Percentiles rank a stretch among this genome's conserved stretches.
Conservation (phyloP, 139 green algal genomes). For the Auxenochlorella pyrenoidosa region DNA sequence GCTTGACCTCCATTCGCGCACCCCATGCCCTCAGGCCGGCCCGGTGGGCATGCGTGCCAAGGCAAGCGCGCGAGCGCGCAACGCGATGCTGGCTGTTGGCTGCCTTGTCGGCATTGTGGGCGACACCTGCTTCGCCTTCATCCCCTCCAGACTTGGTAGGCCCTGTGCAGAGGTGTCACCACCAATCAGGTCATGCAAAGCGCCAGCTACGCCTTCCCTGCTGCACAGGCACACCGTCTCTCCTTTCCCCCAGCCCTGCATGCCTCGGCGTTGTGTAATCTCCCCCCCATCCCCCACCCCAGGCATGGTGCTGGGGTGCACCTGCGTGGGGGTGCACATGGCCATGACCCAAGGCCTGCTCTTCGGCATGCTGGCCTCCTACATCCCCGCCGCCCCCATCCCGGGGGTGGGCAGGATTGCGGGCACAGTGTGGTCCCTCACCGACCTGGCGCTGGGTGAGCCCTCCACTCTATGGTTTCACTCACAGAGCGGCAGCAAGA, state of each 20-base stretch:
- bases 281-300: too few relatives aligned
- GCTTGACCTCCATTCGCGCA: neutral
- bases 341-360: conserved; percentile 79
- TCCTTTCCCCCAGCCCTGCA: too few relatives aligned
- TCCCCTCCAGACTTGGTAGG: conserved; percentile 32
- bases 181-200: neutral
- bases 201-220: neutral
- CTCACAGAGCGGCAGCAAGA: too few relatives aligned
- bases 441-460: conserved; percentile 5
- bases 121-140: conserved; percentile 64
- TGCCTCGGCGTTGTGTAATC: too few relatives aligned
- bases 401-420: conserved; percentile 75
- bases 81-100: conserved; percentile 71
- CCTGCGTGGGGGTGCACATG: conserved; percentile 83
- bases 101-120: conserved; percentile 73
- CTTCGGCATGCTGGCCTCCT: conserved; percentile 70
- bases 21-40: conserved; percentile 45
- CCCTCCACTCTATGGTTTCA: too few relatives aligned
- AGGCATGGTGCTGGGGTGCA: conserved; percentile 78
- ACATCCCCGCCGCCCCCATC: conserved; percentile 70
- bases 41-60: conserved; percentile 67
- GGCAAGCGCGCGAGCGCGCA: conserved; percentile 59
- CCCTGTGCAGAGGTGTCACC: neutral
- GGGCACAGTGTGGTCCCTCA: conserved; percentile 82
- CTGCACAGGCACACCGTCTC: too few relatives aligned